Evolutionary conservation across 2,329 filamentous ascomycete species (phyloP).

Genomic region (Pseudophaeomoniella oleicola): DNA sequence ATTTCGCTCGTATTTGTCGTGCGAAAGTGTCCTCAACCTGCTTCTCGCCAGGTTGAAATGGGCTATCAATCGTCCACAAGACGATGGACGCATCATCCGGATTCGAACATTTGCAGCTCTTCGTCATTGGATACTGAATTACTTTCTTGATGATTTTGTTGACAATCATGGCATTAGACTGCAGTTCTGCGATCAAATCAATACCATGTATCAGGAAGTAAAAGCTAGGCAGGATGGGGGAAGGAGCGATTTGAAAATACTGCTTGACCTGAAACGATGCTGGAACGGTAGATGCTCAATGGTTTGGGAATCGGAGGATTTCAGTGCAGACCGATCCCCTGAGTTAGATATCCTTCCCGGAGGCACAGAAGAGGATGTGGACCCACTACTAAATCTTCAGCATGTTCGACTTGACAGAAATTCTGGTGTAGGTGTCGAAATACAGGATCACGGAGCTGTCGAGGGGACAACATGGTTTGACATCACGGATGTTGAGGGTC

Average conservation of each 20-base stretch:
- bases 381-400: constrained; percentile 21
- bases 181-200: constrained; percentile 69
- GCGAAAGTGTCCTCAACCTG: constrained; percentile 64
- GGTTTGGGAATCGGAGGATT: constrained; percentile 71
- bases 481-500: constrained; percentile 4
- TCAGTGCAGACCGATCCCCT: constrained; percentile 44
- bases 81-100: constrained; percentile 82
- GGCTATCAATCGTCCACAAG: constrained; percentile 67
- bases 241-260: constrained; percentile 63
- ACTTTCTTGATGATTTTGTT: constrained; percentile 90
- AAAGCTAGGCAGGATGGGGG: constrained; percentile 36
- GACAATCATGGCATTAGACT: constrained; percentile 57
- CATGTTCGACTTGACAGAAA: background rate
- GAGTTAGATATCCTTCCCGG: constrained; percentile 61
- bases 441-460: constrained; percentile 9
- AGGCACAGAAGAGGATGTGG: constrained; percentile 50
- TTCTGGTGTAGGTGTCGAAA: constrained; percentile 2
- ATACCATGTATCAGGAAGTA: constrained; percentile 42
- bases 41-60: constrained; percentile 73
- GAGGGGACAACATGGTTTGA: constrained; percentile 2
- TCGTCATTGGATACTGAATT: constrained; percentile 95
- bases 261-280: constrained; percentile 90
- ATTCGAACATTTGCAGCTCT: constrained; percentile 92
- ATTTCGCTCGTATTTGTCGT: constrained; percentile 72
- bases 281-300: constrained; percentile 83